Evolutionary conservation across 2,329 filamentous ascomycete species (phyloP).

Genomic region (Meredithiella fracta): DNA sequence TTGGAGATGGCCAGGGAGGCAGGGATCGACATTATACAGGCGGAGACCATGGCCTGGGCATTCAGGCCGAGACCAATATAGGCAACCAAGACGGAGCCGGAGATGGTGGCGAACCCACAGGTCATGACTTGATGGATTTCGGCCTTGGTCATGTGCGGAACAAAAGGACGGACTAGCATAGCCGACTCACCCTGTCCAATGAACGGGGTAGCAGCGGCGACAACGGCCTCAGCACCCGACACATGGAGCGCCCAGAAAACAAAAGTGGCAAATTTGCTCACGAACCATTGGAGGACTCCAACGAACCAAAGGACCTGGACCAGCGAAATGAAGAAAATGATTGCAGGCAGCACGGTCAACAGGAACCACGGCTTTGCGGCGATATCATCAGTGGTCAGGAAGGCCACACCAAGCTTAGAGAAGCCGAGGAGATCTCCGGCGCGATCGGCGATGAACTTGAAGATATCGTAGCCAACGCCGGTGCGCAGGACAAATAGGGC

Average conservation of each 20-base stretch:
- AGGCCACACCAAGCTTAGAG: conserved; percentile 53
- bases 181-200: conserved; percentile 89
- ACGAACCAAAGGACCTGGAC: conserved; percentile 74
- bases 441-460: conserved; percentile 68
- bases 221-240: conserved; percentile 83
- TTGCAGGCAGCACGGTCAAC: conserved; percentile 64
- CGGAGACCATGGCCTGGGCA: conserved; percentile 70
- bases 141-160: conserved; percentile 68
- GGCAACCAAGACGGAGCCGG: conserved; percentile 69
- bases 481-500: conserved; percentile 79
- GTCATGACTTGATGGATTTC: conserved; percentile 89
- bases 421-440: conserved; percentile 62
- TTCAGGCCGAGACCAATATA: conserved; percentile 77
- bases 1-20: conserved; percentile 81
- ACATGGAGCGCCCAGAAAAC: conserved; percentile 84
- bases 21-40: conserved; percentile 90
- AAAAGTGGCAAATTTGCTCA: conserved; percentile 71
- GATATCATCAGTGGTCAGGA: conserved; percentile 38
- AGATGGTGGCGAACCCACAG: conserved; percentile 83
- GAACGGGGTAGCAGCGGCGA: conserved; percentile 82
- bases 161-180: conserved; percentile 79
- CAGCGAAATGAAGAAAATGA: conserved; percentile 92
- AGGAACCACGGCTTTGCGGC: conserved; percentile 49
- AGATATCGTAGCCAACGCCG: conserved; percentile 70
- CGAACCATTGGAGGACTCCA: conserved; percentile 74